Conservation (phyloP, 2,329 filamentous ascomycete genomes). For the Epichloe bromicola region DNA sequence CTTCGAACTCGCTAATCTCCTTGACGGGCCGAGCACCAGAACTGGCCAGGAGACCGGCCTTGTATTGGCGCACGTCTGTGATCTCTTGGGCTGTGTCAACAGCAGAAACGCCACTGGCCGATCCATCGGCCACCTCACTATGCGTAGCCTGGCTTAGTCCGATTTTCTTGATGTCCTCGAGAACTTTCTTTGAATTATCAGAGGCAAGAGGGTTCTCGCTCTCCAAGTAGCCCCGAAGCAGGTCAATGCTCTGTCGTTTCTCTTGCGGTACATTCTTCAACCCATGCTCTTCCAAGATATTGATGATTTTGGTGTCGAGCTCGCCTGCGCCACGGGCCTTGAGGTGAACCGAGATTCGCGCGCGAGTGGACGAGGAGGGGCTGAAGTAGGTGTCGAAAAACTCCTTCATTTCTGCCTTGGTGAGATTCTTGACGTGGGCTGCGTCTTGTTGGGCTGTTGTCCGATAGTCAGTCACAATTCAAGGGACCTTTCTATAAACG, state of each 20-base stretch:
- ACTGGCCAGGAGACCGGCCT: slow-evolving; percentile 60
- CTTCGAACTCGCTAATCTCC: slow-evolving; percentile 75
- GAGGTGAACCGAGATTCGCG: slow-evolving; percentile 78
- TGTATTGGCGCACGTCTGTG: slow-evolving; percentile 68
- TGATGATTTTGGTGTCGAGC: slow-evolving; percentile 32
- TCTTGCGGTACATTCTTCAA: slow-evolving; percentile 26
- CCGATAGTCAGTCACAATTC: background rate
- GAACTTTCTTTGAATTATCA: slow-evolving; percentile 35
- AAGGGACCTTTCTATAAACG: no score
- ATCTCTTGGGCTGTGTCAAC: slow-evolving; percentile 42
- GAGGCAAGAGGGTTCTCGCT: slow-evolving; percentile 33
- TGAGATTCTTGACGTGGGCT: slow-evolving; percentile 56
- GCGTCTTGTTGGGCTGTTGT: slow-evolving; percentile 60
- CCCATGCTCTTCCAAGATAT: slow-evolving; percentile 24
- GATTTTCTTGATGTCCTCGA: slow-evolving; percentile 32
- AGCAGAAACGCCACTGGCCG: slow-evolving; percentile 30
- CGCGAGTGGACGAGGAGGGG: slow-evolving; percentile 56
- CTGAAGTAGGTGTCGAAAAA: slow-evolving; percentile 70
- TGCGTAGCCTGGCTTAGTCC: slow-evolving; percentile 23
- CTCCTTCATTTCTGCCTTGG: slow-evolving; percentile 63
- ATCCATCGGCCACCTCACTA: slow-evolving; percentile 18
- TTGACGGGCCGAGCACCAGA: slow-evolving; percentile 59
- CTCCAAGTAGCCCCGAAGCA: slow-evolving; percentile 37
- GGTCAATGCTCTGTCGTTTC: slow-evolving; percentile 34
- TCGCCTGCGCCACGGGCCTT: slow-evolving; percentile 51